phyloP scores from a whole-genome alignment of 345 rosid genomes.

The Syzygium jambos region DNA sequence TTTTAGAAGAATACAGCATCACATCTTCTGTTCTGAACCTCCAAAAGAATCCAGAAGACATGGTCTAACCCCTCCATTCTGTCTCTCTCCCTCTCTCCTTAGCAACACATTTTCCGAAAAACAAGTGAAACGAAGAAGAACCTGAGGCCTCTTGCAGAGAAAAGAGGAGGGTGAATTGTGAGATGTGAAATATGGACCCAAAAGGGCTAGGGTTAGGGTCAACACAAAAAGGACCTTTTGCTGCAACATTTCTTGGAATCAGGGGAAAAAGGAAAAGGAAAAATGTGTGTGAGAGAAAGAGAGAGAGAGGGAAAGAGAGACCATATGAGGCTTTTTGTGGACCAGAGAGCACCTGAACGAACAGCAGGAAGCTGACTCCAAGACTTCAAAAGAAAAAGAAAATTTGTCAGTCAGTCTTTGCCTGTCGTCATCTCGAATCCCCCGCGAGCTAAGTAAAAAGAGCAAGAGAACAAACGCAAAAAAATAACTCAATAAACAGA shows the following conservation, averaged over 20 bases:
- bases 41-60: not conserved
- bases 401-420: conserved; percentile 3
- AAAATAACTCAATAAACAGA: not conserved
- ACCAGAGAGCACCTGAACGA: not conserved
- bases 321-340: not conserved
- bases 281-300: not conserved
- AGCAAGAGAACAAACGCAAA: not conserved
- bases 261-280: not conserved
- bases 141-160: not conserved
- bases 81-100: not conserved
- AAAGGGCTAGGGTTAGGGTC: not conserved
- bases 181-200: not conserved
- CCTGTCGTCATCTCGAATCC: conserved; percentile 12
- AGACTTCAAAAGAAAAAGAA: not conserved
- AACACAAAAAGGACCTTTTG: not conserved
- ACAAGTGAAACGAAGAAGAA: not conserved
- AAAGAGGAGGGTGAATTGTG: not conserved
- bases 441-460: conserved; percentile 3
- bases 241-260: not conserved
- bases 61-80: not conserved
- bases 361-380: conserved; percentile 4
- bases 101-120: not conserved
- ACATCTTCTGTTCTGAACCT: not conserved
- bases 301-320: not conserved
- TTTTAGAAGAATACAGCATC: not conserved